phyloP scores from a whole-genome alignment of 176 grass and related monocot genomes.

The Cenchrus fungigraminus region DNA sequence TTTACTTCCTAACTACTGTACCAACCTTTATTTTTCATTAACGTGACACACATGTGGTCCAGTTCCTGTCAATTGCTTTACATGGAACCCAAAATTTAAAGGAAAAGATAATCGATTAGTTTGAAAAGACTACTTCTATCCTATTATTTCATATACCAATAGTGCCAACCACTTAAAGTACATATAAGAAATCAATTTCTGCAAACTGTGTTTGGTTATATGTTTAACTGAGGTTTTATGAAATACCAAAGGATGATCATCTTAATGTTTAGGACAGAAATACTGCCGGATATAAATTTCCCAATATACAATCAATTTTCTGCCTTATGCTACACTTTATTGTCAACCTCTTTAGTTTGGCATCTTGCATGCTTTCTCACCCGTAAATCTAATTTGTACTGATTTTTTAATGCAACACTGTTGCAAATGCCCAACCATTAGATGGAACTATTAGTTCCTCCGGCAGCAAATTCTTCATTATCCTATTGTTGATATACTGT shows the following conservation, averaged over 20 bases:
- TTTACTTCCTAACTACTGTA: too few relatives aligned
- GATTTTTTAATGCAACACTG: not conserved
- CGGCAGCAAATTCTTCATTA: not conserved
- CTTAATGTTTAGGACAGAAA: not conserved
- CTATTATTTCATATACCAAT: not conserved
- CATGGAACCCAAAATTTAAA: not conserved
- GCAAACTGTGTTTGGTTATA: not conserved
- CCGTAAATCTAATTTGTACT: not conserved
- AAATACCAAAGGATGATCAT: not conserved
- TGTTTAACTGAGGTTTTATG: constrained; percentile 18
- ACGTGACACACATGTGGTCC: not conserved
- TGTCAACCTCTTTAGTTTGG: not conserved
- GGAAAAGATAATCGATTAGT: not conserved
- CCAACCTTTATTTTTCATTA: too few relatives aligned
- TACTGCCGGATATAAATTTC: not conserved
- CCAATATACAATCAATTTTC: not conserved
- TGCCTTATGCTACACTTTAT: constrained; percentile 8
- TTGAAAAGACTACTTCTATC: not conserved
- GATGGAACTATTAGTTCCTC: not conserved
- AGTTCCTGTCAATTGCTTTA: not conserved
- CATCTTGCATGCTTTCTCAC: not conserved
- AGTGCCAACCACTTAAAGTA: not conserved
- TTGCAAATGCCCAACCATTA: constrained; percentile 1
- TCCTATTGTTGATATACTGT: constrained; percentile 5
- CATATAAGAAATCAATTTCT: not conserved